Base-by-base conservation (phyloP, 2,329 filamentous ascomycete genomes). In the Colletotrichum australisinense region DNA sequence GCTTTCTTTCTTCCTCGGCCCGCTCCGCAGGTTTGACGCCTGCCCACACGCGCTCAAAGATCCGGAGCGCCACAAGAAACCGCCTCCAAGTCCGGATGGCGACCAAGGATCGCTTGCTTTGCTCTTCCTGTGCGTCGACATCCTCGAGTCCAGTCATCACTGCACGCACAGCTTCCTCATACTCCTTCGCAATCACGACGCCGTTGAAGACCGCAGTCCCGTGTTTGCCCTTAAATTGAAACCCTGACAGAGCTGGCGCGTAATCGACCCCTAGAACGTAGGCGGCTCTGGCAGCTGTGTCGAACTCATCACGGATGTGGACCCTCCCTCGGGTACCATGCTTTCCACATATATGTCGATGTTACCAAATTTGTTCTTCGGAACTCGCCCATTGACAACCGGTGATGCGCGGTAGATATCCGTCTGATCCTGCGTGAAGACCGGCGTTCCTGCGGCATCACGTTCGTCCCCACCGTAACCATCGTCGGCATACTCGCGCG, bases 331-430 rank as follows among this genome's bases (percentile, higher is more conserved):
- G 0, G 97, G 97, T 0, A 98, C 88, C 97, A 99, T 98, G 74
- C 91, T 94, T 0, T 94, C 92, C 12, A 98, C 95, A 80, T 96
- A 98, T 52, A 97, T 89, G 78, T 98, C 97, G 72, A 98, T 92
- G 79, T 99, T 99, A 12, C 95, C 95, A 81, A 95, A 99, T 22
- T 93, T 92, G 80, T 99, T 99, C 83, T 94, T 96, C 0, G 97
- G 96, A 1, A 98, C 89, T 14, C 87, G 86, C 0, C 95, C 95
- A 64, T 91, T 84, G 4, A 93, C 86, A 1, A 98, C 92, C 0
- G 95, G 92, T 1, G 94, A 93, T 0, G 96, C 90, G 14, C 89
- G 83, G 81, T 97, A 98, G 0, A 92, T 74, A 16, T 93, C 89
- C 0, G 96, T 94, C 78, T 95, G 91, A 9, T 90, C 88, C 22